Base-by-base conservation (phyloP, 192 early-diverging fungal species). In the Geranomyces variabilis region DNA sequence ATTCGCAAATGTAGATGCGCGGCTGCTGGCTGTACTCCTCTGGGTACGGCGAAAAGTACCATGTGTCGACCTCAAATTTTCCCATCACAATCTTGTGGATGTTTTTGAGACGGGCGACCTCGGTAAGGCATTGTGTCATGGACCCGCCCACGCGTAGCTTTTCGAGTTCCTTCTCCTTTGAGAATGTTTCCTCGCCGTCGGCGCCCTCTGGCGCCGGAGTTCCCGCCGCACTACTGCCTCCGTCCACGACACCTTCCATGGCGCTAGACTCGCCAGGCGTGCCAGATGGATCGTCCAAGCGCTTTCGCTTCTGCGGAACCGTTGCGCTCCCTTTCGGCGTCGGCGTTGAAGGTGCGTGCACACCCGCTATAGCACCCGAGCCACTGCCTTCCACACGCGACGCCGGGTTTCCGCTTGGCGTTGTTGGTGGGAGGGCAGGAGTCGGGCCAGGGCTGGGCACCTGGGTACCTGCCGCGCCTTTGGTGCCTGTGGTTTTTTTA, bases 41-140 rank as follows among this genome's bases (percentile, higher is more conserved):
- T 5, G 97, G 96, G 62, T 98, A 99, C 0, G 97, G 96, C 34
- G 95, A 96, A 85, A 98, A 98, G 79, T 99, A 99, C 97, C 97
- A 99, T 0, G 96, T 88, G 76, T 97, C 94, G 30, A 98, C 91
- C 73, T 93, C 89, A 75, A 90, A 87, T 76, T 91, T 84, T 41
- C 97, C 97, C 79, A 99, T 94, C 70, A 94, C 87, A 51, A 99
- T 95, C 57, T 85, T 72, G 69, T 95, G 91, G 80, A 99, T 85
- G 76, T 98, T 98, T 81, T 98, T 98, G 70, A 98, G 90, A 9
- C 96, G 87, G 5, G 94, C 88, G 26, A 98, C 88, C 75, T 99
- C 97, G 57, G 90, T 87, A n/a, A 91, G 87, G 59, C 89, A 92
- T 79, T 99, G 97, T 0, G 97, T 97, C 97, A 99, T 99, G 12